Base-by-base conservation (phyloP, 345 rosid species). In the Bruguiera gymnorhiza region DNA sequence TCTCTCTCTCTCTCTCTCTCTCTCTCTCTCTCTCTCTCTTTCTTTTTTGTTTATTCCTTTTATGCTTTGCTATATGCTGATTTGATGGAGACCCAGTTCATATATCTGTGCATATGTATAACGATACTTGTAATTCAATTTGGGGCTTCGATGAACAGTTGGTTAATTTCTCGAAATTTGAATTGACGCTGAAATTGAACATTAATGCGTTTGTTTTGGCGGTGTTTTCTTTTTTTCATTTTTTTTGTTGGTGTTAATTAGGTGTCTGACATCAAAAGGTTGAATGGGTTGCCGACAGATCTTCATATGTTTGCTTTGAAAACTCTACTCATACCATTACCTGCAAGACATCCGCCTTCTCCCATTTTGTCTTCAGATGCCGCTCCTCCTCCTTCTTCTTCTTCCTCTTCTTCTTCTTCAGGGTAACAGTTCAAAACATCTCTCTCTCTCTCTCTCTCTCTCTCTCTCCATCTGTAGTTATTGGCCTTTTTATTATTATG, bases 231-330 rank as follows among this genome's bases (percentile, higher is more conserved):
- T 43, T 39, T 26, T 15, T 9, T 37, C 2, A 20, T 20, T 2
- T 13, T 37, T 39, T 8, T 1, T 13, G 11, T 1, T 10, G 50
- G 1, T 11, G 50, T 43, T 43, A 43, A 37, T 59, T 78, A 92
- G 99, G 97, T 90, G 63, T 86, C 97, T 48, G 98, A 95, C 70
- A 82, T 92, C 8, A 95, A 82, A 59, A 89, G 81, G 87, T 75
- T 88, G 70, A 94, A 94, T 80, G 92, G 96, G 23, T 81, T 91
- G 76, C 87, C 82, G 23, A 87, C 93, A 27, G 93, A 94, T 81
- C 89, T 82, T 83, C 98, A 91, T 77, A 91, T 94, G 95, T 94
- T 89, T 82, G 98, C 90, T 78, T 91, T 85, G 51, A 83, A 84
- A 76, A 65, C 87, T 27, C 81, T 94, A 57, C 86, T 75, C 62